Conservation (phyloP, 108 stramenopile species). For the Tribonema minus region DNA sequence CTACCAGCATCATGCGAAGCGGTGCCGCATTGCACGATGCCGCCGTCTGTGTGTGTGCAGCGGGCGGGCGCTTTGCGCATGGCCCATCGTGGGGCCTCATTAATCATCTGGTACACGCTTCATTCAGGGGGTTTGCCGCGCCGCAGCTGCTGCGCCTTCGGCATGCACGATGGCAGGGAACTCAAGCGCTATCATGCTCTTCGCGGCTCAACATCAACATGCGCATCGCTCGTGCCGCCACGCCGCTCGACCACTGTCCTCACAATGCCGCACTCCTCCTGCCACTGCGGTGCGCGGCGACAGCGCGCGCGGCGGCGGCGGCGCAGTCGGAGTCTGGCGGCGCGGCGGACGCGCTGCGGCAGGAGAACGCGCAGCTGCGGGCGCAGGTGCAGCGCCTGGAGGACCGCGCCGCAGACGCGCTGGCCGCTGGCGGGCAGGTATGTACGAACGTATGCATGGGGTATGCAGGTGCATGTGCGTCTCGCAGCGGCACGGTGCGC, state of each 20-base stretch:
- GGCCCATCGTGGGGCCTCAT: too few relatives aligned
- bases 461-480: not conserved
- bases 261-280: not conserved
- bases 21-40: not conserved
- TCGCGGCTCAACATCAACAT: not conserved
- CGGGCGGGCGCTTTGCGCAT: not conserved
- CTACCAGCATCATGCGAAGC: not conserved
- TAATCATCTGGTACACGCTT: too few relatives aligned
- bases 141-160: too few relatives aligned
- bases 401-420: not conserved
- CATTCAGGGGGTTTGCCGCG: too few relatives aligned
- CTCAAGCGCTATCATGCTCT: too few relatives aligned
- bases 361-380: conserved; percentile 14
- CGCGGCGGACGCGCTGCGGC: not conserved
- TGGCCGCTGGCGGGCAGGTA: not conserved
- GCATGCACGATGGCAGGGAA: not conserved
- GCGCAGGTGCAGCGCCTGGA: not conserved
- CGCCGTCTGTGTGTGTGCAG: not conserved
- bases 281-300: not conserved
- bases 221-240: not conserved
- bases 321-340: not conserved
- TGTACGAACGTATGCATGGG: not conserved
- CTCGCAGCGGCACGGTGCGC: not conserved
- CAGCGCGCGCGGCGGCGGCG: not conserved
- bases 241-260: not conserved